Evolutionary conservation across 352 stramenopile species (phyloP).

Genomic region (Peronosclerospora sorghi): DNA sequence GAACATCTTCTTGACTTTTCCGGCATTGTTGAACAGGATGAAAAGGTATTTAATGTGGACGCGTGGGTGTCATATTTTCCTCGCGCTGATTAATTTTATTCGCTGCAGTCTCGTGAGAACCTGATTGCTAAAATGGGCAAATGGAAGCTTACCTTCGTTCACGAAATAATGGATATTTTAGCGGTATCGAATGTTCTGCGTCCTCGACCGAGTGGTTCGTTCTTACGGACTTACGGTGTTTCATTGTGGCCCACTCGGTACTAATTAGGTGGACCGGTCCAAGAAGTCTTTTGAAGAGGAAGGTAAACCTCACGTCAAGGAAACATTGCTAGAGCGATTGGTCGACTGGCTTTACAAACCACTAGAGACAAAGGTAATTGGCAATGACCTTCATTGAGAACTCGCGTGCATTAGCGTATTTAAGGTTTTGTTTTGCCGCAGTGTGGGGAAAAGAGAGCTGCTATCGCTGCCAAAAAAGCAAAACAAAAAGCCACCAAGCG

Average conservation of each 20-base stretch:
- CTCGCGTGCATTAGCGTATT: slow-evolving; percentile 1
- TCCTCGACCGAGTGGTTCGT: background rate
- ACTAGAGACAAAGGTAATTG: slow-evolving; percentile 34
- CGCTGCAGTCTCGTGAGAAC: slow-evolving; percentile 37
- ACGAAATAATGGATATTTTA: slow-evolving; percentile 71
- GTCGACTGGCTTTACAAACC: slow-evolving; percentile 70
- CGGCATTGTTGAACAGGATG: slow-evolving; percentile 44
- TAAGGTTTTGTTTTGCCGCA: slow-evolving; percentile 2
- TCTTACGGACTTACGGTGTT: slow-evolving; percentile 1
- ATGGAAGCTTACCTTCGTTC: slow-evolving; percentile 60
- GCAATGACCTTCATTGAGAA: background rate
- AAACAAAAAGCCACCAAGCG: slow-evolving; percentile 34
- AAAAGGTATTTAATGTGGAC: slow-evolving; percentile 60
- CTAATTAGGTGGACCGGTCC: slow-evolving; percentile 57
- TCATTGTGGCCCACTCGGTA: background rate
- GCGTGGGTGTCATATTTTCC: too few species aligned
- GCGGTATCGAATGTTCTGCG: slow-evolving; percentile 24
- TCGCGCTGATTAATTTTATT: background rate
- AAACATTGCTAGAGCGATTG: slow-evolving; percentile 49
- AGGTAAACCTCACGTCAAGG: slow-evolving; percentile 45
- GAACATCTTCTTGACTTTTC: slow-evolving; percentile 76
- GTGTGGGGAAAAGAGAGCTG: slow-evolving; percentile 24
- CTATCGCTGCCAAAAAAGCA: slow-evolving; percentile 17
- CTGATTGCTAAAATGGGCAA: slow-evolving; percentile 51
- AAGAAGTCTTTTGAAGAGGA: slow-evolving; percentile 78